Conservation (phyloP, 768 basidiomycete species). For the Saitozyma sp. region DNA sequence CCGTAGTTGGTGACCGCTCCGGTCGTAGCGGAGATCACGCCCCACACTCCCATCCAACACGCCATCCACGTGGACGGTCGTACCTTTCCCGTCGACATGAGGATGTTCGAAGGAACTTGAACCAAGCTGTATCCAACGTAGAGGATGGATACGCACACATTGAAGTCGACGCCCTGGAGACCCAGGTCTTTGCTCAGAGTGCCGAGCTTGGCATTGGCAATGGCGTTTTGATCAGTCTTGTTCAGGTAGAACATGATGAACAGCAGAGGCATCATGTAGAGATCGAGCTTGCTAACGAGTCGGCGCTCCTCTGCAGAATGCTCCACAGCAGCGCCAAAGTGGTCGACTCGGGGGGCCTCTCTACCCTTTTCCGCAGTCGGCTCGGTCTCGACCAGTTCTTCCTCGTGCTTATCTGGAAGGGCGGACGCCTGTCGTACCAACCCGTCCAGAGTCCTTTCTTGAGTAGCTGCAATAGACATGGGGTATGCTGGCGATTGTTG, state of each 20-base stretch:
- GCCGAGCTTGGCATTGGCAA: conserved; percentile 27
- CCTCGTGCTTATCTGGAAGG: no score
- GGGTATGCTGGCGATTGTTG: no score
- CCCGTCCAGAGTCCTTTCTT: no score
- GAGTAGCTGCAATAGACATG: no score
- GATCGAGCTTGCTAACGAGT: no score
- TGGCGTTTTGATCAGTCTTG: conserved; percentile 23
- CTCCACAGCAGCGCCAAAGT: no score
- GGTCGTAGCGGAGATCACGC: conserved; percentile 53
- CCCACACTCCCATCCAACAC: conserved; percentile 29
- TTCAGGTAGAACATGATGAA: conserved; percentile 14
- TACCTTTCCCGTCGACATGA: conserved; percentile 20
- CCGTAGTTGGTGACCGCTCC: conserved; percentile 57
- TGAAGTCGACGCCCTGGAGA: conserved; percentile 34
- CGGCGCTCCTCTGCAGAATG: no score
- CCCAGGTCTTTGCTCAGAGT: conserved; percentile 42
- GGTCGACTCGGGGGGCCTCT: no score
- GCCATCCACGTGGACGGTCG: conserved; percentile 11
- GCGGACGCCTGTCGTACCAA: no score
- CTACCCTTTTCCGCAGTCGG: no score
- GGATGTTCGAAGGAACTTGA: conserved; percentile 38
- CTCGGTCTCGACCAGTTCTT: no score
- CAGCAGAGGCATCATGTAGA: no score
- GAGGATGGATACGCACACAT: conserved; percentile 34
- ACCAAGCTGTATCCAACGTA: conserved; percentile 31